Evolutionary conservation across 139 green algal species (phyloP).

Genomic region (Micractinium sp.): DNA sequence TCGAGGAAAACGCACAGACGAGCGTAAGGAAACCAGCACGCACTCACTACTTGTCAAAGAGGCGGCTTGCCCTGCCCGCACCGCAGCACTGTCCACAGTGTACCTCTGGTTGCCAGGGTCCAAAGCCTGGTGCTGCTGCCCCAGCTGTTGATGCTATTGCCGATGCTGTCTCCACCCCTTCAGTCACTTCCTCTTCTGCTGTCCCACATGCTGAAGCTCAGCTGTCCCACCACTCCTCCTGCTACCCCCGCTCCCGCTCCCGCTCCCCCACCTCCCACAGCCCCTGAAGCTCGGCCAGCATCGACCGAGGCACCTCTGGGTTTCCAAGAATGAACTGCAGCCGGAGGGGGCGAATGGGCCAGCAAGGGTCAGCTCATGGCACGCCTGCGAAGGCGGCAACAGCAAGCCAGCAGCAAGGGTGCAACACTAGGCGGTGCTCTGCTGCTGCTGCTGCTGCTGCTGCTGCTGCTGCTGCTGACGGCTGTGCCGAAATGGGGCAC

Average conservation of each 20-base stretch:
- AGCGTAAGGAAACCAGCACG: too few species aligned
- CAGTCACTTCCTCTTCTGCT: not conserved
- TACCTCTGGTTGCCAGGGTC: too few species aligned
- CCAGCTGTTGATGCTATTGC: too few species aligned
- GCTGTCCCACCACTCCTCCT: not conserved
- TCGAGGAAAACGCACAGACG: too few species aligned
- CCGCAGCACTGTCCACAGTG: too few species aligned
- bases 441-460: not conserved
- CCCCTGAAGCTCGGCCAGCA: conserved; percentile 6
- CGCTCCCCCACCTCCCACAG: not conserved
- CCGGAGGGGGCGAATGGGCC: not conserved
- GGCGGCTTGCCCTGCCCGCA: too few species aligned
- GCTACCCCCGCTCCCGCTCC: not conserved
- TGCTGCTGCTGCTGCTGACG: too few species aligned
- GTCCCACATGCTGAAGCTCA: not conserved
- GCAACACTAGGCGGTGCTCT: not conserved
- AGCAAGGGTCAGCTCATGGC: not conserved
- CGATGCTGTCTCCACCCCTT: too few species aligned
- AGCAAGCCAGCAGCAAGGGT: not conserved
- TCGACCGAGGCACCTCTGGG: not conserved
- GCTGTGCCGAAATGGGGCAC: too few species aligned
- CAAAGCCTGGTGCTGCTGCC: too few species aligned
- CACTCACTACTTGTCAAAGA: too few species aligned
- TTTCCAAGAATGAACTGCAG: conserved; percentile 17
- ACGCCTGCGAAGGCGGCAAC: not conserved